phyloP scores from a whole-genome alignment of 2,329 filamentous ascomycete species.

The Colletotrichum sp. region DNA sequence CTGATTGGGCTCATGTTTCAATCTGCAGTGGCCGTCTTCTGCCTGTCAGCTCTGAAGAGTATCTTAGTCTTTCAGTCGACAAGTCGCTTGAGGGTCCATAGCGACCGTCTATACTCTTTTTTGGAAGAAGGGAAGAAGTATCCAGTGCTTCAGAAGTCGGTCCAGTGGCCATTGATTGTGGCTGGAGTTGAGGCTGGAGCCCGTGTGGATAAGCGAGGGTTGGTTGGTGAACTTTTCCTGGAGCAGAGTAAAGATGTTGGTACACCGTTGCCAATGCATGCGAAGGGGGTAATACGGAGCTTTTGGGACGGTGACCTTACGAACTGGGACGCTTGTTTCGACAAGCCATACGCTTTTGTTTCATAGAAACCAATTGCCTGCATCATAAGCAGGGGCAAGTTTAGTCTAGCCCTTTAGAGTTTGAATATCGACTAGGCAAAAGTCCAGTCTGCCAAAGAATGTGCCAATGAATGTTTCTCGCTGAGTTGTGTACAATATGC shows the following conservation, averaged over 20 bases:
- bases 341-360: constrained; percentile 34
- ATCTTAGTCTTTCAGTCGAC: constrained; percentile 30
- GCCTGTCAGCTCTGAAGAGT: constrained; percentile 40
- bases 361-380: neutral
- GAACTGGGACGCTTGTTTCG: constrained; percentile 43
- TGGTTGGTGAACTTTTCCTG: constrained; percentile 30
- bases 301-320: constrained; percentile 38
- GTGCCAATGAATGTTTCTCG: accelerated
- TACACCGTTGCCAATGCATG: constrained; percentile 33
- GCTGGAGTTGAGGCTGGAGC: constrained; percentile 35
- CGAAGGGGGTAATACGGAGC: constrained; percentile 33
- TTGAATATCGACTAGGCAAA: neutral
- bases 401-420: neutral
- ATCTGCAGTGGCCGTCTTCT: constrained; percentile 37
- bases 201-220: constrained; percentile 19
- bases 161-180: constrained; percentile 40
- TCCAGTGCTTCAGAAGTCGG: constrained; percentile 25
- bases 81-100: constrained; percentile 15
- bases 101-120: constrained; percentile 20
- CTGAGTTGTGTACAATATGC: neutral
- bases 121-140: constrained; percentile 20
- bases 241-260: constrained; percentile 31
- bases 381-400: neutral
- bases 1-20: constrained; percentile 35
- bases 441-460: neutral